Conservation (phyloP, 345 rosid species). For the Sisymbrium altissimum region DNA sequence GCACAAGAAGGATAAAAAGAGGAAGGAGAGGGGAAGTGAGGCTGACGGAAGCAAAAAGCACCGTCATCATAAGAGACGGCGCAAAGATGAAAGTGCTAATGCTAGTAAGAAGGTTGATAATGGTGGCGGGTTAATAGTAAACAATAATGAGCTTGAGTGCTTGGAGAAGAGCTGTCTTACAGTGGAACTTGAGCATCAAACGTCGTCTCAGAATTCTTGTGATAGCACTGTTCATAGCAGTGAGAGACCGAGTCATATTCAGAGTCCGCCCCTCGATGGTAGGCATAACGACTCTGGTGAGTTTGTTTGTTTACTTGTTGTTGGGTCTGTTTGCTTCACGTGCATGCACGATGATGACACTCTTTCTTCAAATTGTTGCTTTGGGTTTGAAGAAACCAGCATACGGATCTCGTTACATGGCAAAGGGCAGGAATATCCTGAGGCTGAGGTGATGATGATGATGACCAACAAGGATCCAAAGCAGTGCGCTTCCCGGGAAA, state of each 20-base stretch:
- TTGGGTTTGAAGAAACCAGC: slow-evolving; percentile 53
- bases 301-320: slow-evolving; percentile 46
- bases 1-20: slow-evolving; percentile 13
- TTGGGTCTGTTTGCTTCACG: slow-evolving; percentile 49
- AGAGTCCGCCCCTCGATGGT: slow-evolving; percentile 33
- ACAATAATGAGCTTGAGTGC: slow-evolving; percentile 34
- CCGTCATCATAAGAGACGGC: slow-evolving; percentile 16
- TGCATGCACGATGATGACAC: slow-evolving; percentile 31
- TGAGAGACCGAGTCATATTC: slow-evolving; percentile 33
- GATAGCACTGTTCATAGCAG: slow-evolving; percentile 35
- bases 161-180: slow-evolving; percentile 58
- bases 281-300: slow-evolving; percentile 52
- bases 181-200: slow-evolving; percentile 55
- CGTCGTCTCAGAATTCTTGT: slow-evolving; percentile 36
- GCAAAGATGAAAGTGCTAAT: slow-evolving; percentile 13
- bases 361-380: slow-evolving; percentile 44
- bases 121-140: slow-evolving; percentile 26
- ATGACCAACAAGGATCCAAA: slow-evolving; percentile 39
- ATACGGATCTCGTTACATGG: slow-evolving; percentile 47
- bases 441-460: slow-evolving; percentile 36
- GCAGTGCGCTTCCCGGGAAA: slow-evolving; percentile 19
- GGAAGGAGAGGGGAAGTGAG: slow-evolving; percentile 32
- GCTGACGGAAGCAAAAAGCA: slow-evolving; percentile 20
- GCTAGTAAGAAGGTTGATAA: slow-evolving; percentile 36
- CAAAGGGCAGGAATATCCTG: slow-evolving; percentile 46